Percentiles rank a stretch among this genome's conserved stretches.
Conservation (phyloP, 345 rosid species). For the Kernera saxatilis region DNA sequence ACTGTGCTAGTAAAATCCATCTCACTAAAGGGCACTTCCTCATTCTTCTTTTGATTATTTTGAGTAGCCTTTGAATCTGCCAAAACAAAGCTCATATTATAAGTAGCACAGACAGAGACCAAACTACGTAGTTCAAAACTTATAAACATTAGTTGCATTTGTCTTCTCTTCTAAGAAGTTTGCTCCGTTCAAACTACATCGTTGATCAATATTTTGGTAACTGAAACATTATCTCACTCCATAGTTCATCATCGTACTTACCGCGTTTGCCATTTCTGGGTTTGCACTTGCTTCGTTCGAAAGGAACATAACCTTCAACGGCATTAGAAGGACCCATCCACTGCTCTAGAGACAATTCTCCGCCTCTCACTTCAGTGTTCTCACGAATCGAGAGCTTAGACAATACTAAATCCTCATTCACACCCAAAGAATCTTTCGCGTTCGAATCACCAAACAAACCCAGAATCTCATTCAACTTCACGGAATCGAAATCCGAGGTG, state of each 20-base stretch:
- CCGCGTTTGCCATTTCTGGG: slow-evolving; percentile 32
- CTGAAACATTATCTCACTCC: not conserved
- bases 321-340: slow-evolving; percentile 74
- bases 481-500: slow-evolving; percentile 35
- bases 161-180: not conserved
- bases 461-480: slow-evolving; percentile 43
- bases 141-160: no score
- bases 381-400: slow-evolving; percentile 52
- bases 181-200: not conserved
- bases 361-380: slow-evolving; percentile 34
- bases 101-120: not conserved
- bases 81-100: slow-evolving; percentile 2
- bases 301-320: slow-evolving; percentile 86
- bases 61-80: slow-evolving; percentile 44
- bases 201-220: not conserved
- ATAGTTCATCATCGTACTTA: slow-evolving; percentile 4
- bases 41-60: slow-evolving; percentile 28
- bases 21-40: slow-evolving; percentile 33
- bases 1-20: slow-evolving; percentile 58
- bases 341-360: slow-evolving; percentile 36
- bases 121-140: not conserved
- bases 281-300: slow-evolving; percentile 23
- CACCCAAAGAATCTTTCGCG: slow-evolving; percentile 11
- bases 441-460: slow-evolving; percentile 38
- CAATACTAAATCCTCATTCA: slow-evolving; percentile 41